Conservation (phyloP, 2,329 filamentous ascomycete genomes). For the Trichoderma koningiopsis region DNA sequence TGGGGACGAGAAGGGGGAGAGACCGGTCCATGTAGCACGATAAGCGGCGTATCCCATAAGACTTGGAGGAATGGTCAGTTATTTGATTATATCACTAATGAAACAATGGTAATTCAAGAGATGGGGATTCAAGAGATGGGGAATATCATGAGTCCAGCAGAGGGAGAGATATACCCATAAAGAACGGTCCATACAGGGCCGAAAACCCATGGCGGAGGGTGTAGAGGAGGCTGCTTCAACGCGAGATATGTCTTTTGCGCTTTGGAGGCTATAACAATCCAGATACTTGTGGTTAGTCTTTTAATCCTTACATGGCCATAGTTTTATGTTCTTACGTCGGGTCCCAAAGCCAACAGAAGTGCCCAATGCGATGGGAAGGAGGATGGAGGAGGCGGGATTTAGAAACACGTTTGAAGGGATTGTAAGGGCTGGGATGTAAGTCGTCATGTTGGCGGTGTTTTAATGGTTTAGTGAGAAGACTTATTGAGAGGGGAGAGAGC, state of each 20-base stretch:
- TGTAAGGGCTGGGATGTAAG: conserved; percentile 76
- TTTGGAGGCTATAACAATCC: conserved; percentile 48
- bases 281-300: background rate
- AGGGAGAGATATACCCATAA: conserved; percentile 51
- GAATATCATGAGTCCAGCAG: background rate
- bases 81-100: no score
- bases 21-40: conserved; percentile 68
- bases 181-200: conserved; percentile 67
- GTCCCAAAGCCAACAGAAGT: conserved; percentile 71
- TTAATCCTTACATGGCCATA: background rate
- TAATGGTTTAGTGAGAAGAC: background rate
- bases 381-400: conserved; percentile 70
- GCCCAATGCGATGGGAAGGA: conserved; percentile 74
- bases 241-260: conserved; percentile 64
- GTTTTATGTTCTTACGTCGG: conserved; percentile 56
- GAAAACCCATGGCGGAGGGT: conserved; percentile 63
- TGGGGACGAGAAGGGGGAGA: conserved; percentile 57
- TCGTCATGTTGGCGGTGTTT: conserved; percentile 61
- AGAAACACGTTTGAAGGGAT: conserved; percentile 72
- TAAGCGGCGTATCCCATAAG: conserved; percentile 90
- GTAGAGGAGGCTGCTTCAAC: conserved; percentile 67
- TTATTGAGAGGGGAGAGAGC: background rate
- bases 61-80: conserved; percentile 31
- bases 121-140: background rate
- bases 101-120: background rate